phyloP scores from a whole-genome alignment of 257 asterid species.

The Nicotiana tomentosiformis region DNA sequence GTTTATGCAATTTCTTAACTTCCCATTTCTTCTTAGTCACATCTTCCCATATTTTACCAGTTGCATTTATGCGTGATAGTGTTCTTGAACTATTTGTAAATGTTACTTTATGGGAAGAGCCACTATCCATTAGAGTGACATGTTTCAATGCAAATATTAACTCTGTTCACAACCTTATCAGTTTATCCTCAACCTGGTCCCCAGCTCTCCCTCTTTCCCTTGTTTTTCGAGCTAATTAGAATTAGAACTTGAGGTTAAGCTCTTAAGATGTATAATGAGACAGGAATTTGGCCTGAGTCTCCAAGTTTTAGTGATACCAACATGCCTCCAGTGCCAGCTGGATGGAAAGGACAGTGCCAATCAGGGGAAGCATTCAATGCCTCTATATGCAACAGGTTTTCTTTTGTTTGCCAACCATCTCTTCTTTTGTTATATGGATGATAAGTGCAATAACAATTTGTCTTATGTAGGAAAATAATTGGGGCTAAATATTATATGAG shows the following conservation, averaged over 20 bases:
- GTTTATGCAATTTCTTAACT: background rate
- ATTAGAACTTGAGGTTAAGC: background rate
- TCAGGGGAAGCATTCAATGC: constrained; percentile 78
- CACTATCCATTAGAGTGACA: background rate
- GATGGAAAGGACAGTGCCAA: constrained; percentile 89
- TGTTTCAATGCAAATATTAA: background rate
- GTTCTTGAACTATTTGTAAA: background rate
- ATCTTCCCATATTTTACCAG: background rate
- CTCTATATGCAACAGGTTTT: constrained; percentile 84
- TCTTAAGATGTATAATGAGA: background rate
- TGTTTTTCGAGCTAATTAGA: background rate
- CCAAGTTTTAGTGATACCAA: constrained; percentile 71
- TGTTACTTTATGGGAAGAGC: background rate
- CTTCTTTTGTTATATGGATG: background rate
- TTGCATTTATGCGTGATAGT: background rate
- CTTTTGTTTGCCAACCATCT: background rate
- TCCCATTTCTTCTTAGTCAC: background rate
- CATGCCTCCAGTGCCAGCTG: constrained; percentile 85
- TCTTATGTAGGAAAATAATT: constrained; percentile 62
- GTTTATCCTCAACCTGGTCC: background rate
- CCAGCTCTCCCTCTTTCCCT: background rate
- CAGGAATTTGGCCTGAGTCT: constrained; percentile 98
- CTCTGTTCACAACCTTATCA: background rate
- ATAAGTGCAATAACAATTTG: constrained; percentile 1
- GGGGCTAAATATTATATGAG: constrained; percentile 89